These are phyloP conservation scores for Geranium incanum DNA, from an alignment of 441 rosid species.

Conservation along the genomic window DNA sequence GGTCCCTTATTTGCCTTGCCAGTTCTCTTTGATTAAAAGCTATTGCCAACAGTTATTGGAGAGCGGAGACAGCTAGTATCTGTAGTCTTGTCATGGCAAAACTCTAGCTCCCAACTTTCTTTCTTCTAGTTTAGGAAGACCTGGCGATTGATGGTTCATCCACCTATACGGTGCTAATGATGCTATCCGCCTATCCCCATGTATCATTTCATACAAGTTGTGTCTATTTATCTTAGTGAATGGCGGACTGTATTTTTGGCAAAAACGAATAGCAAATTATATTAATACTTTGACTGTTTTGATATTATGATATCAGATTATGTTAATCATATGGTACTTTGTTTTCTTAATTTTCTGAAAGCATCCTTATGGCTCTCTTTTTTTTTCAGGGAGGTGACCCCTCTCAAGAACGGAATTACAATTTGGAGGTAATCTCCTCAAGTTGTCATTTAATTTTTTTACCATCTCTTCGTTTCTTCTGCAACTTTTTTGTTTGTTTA, in stretches of 20 bases:
- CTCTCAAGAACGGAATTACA: slow-evolving; percentile 46
- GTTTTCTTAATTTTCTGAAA: not conserved
- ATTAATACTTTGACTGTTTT: not conserved
- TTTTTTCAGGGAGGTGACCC: slow-evolving; percentile 68
- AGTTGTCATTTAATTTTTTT: not conserved
- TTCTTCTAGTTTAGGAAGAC: not conserved
- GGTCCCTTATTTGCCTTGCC: not conserved
- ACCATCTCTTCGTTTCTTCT: not conserved
- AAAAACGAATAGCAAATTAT: not conserved
- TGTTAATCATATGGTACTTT: not conserved
- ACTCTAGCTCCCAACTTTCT: not conserved
- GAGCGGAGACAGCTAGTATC: not conserved
- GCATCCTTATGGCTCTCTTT: slow-evolving; percentile 18
- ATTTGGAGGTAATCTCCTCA: slow-evolving; percentile 47
- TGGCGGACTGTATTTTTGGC: not conserved
- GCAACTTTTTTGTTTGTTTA: not conserved
- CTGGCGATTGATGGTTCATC: not conserved
- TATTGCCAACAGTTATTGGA: not conserved
- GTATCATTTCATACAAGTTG: not conserved
- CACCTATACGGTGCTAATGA: not conserved
- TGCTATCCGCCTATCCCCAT: not conserved
- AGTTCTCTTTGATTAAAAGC: not conserved
- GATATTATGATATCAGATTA: not conserved
- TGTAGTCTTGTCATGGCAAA: not conserved
- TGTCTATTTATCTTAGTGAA: not conserved